Base-by-base conservation (phyloP, 2,329 filamentous ascomycete genomes). In the Cladophialophora carrionii region DNA sequence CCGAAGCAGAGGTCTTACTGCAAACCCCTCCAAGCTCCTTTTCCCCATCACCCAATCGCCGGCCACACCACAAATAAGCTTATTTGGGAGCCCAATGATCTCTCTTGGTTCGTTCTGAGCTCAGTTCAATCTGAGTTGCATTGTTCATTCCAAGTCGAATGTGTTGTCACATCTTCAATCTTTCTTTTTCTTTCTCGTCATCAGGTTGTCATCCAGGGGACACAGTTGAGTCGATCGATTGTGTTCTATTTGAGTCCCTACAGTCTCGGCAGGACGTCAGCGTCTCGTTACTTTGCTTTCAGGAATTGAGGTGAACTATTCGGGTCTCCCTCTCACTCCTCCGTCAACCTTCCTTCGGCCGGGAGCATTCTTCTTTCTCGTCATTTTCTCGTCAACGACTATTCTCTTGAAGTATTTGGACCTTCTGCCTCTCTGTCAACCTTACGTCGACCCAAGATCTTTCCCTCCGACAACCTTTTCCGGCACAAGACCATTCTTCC, bases 221-320 rank as follows among this genome's bases (percentile, higher is more conserved):
- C 43, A 46, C 41, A 31, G 26, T 57, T 49, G 46, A 8, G 5
- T 10, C 22, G 20, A 26, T 53, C 22, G 12, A 41, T 37, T 52
- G 53, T 51, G 22, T 51, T 12, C 53, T 12, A 46, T 12, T 57
- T 20, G 43, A 46, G 54, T 51, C 26, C 32, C 43, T 49, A 22
- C n/a, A 43, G 54, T 29, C 24, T 64, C 32, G 56, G 14, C 51
- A 9, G 10, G 41, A 56, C 62, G 49, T 60, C 56, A 56, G 10
- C 48, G n/a, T 37, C n/a, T 34, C 51, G 49, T 64, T 56, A 46
- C 51, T 56, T 41, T 31, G 6, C 49, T 14, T 34, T 26, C 31
- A 29, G 29, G 49, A 59, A 48, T 26, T 60, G 24, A 60, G 62
- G 10, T 41, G 17, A 14, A 43, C 43, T 29, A 48, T 49, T 52